A percentile compares a stretch with the other conserved stretches of the same genome.
Evolutionary conservation across 176 grass and related monocot species (phyloP).

Genomic region (Ampelocalamus luodianensis): DNA sequence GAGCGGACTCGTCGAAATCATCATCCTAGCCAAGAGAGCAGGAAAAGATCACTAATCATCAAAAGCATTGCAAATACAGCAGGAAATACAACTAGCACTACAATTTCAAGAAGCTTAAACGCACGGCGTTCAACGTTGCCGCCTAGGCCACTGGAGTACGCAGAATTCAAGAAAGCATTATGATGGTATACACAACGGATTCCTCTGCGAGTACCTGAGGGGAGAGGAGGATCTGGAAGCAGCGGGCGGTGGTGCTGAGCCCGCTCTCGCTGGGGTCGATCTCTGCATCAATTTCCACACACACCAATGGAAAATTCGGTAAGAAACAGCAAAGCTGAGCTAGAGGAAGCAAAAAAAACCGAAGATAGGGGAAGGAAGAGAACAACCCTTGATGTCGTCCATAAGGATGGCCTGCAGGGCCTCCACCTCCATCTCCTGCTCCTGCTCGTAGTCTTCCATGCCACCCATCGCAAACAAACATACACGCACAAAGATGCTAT

Average conservation of each 20-base stretch:
- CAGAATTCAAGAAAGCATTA: conserved; percentile 28
- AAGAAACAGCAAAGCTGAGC: not conserved
- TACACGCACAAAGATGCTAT: not conserved
- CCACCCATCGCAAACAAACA: conserved; percentile 11
- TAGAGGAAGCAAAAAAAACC: not conserved
- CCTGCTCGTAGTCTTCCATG: conserved; percentile 77
- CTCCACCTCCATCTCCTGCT: conserved; percentile 99
- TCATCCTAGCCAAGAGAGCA: conserved; percentile 59
- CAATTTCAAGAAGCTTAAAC: conserved; percentile 9
- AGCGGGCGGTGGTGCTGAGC: conserved; percentile 63
- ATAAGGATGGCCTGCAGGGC: conserved; percentile 94
- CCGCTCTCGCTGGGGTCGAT: conserved; percentile 88
- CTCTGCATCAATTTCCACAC: conserved; percentile 53
- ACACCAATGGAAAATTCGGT: not conserved
- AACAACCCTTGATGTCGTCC: conserved; percentile 75
- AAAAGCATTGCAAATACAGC: not conserved
- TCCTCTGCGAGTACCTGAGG: conserved; percentile 62
- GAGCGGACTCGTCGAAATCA: conserved; percentile 72
- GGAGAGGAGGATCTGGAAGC: conserved; percentile 82
- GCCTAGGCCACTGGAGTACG: not conserved
- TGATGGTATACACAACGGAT: not conserved
- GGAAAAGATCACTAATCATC: not conserved
- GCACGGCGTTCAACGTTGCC: not conserved
- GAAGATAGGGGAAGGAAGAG: conserved; percentile 10
- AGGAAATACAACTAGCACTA: not conserved